Conservation (phyloP, 1,284 basidiomycete species). For the Ustilago lituana region DNA sequence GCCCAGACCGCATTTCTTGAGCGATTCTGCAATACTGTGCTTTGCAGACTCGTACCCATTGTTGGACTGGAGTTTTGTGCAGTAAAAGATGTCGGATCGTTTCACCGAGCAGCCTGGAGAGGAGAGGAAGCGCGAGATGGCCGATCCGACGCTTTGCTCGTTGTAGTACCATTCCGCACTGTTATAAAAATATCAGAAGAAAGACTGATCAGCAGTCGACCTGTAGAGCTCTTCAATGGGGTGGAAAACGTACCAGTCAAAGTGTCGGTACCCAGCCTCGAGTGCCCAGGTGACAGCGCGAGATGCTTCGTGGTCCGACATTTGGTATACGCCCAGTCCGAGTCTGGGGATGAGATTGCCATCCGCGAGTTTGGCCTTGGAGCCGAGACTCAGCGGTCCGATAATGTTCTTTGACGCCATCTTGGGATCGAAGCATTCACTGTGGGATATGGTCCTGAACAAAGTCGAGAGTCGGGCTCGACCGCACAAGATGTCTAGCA, state of each 20-base stretch:
- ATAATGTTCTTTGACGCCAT: slow-evolving; percentile 4
- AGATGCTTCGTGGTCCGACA: slow-evolving; percentile 24
- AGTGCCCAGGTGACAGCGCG: slow-evolving; percentile 35
- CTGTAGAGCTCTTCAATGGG: no score
- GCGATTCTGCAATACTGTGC: slow-evolving; percentile 30
- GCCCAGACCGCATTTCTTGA: slow-evolving; percentile 28
- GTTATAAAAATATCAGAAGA: background rate
- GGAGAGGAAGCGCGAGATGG: slow-evolving; percentile 17
- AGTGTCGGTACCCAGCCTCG: slow-evolving; percentile 30
- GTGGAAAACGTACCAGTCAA: slow-evolving; percentile 37
- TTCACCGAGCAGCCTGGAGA: slow-evolving; percentile 5
- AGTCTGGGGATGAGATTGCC: slow-evolving; percentile 23
- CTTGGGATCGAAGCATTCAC: background rate
- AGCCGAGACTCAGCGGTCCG: slow-evolving; percentile 12
- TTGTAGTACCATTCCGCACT: slow-evolving; percentile 44
- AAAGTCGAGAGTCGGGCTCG: no score
- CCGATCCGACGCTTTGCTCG: slow-evolving; percentile 14
- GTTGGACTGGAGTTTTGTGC: slow-evolving; percentile 30
- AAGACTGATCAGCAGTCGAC: background rate
- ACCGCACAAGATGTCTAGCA: no score
- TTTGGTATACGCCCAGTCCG: slow-evolving; percentile 30
- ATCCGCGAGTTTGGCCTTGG: slow-evolving; percentile 18
- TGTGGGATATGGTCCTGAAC: no score
- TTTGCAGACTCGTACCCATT: slow-evolving; percentile 38
- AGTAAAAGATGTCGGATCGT: slow-evolving; percentile 27